Base-by-base conservation (phyloP, 495 filamentous ascomycete genomes). In the Talaromyces adpressus region DNA sequence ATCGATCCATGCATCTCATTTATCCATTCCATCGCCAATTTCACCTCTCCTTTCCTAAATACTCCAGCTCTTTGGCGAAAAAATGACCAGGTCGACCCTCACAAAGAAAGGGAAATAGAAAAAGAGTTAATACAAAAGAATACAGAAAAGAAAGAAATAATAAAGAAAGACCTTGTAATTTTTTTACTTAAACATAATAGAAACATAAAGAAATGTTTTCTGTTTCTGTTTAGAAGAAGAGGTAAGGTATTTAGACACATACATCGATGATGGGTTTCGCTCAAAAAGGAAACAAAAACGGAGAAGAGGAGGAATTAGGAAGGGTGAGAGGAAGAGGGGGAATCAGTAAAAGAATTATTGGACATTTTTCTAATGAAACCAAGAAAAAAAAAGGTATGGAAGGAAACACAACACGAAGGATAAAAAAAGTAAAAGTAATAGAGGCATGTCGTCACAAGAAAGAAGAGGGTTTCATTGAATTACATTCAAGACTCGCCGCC, bases 381-480 rank as follows among this genome's bases (percentile, higher is more conserved):
- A 52, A 56, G 62, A 39, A 57, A 64, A 39, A 1, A 47, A 20
- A 41, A 41, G 36, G 36, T 41, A 41, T 41, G 36, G 12, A 41
- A 41, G 11, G 36, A 41, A 30, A n/a, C 41, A 18, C 14, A 45
- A 49, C 45, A 49, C 45, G 41, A 45, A 49, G 45, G n/a, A 18
- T 49, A 49, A 63, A 66, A 27, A 62, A 58, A 61, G 65, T 23
- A 57, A 59, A 59, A 63, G 27, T 51, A 58, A 34, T 32, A 66
- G 36, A 65, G 34, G 22, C 45, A 59, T 16, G 62, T 66, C 29
- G 62, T 66, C 39, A 62, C 22, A 41, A 60, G 52, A 62, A 53
- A 36, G 23, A 32, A 61, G 57, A 59, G 59, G 58, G 16, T 29
- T 61, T 64, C 36, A 53, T 64, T 29, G 34, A 34, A 7, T 23